phyloP scores from a whole-genome alignment of 2,329 filamentous ascomycete genomes.

The Beauveria rudraprayagi region DNA sequence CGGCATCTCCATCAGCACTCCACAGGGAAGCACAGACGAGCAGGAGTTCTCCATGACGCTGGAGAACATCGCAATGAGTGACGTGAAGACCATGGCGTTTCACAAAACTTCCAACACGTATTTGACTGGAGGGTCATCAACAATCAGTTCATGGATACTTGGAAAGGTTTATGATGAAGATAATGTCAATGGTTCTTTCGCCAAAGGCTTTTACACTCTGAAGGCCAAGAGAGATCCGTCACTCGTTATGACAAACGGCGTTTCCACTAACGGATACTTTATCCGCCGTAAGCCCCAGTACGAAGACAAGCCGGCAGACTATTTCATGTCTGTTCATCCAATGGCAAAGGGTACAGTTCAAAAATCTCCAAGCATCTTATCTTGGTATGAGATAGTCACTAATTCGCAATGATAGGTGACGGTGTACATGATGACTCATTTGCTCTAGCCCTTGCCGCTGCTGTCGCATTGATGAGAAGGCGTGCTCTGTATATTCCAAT shows the following conservation, averaged over 20 bases:
- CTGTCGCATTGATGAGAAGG: background rate
- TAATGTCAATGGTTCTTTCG: slow-evolving; percentile 3
- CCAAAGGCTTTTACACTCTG: slow-evolving; percentile 4
- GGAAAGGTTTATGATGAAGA: slow-evolving; percentile 15
- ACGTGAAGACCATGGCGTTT: background rate
- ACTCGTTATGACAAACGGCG: background rate
- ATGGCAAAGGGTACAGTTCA: slow-evolving; percentile 28
- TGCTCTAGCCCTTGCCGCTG: slow-evolving; percentile 1
- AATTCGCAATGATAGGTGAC: slow-evolving; percentile 1
- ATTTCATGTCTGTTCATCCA: slow-evolving; percentile 22
- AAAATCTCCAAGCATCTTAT: background rate
- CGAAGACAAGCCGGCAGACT: slow-evolving; percentile 16
- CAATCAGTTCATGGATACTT: slow-evolving; percentile 13
- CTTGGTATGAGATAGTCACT: background rate
- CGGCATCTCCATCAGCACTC: background rate
- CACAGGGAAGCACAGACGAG: background rate
- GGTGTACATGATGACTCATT: slow-evolving; percentile 36
- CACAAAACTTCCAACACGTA: background rate
- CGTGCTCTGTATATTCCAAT: background rate
- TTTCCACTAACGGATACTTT: slow-evolving; percentile 28
- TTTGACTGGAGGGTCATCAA: background rate
- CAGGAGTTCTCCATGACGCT: slow-evolving; percentile 6
- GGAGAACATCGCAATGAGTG: background rate
- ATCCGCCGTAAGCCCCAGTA: slow-evolving; percentile 48
- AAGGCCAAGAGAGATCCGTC: slow-evolving; percentile 29